Base-by-base conservation (phyloP, 2,329 filamentous ascomycete species). In the Ophiocordyceps unilateralis region DNA sequence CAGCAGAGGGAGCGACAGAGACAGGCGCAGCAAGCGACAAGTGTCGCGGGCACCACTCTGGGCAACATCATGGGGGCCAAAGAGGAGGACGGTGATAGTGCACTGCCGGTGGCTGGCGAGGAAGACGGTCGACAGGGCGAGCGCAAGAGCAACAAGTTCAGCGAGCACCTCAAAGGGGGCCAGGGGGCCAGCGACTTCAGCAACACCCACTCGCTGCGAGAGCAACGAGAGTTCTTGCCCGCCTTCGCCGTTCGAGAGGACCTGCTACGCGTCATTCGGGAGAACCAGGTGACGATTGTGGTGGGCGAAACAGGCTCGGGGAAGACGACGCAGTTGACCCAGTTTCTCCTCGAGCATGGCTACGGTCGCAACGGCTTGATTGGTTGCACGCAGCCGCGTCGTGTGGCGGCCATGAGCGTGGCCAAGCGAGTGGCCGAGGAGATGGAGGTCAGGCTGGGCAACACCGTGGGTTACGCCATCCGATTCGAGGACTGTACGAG, bases 281-380 rank as follows among this genome's bases (percentile, higher is more conserved):
- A 85, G 34, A 91, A 98, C 56, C 89, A 96, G 55, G 74, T 98
- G 39, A 61, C 98, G 48, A 93, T 98, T 55, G 89, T 98, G 0
- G 89, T 98, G 42, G 91, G 91, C 53, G 91, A 98, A 58, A 98
- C 91, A 42, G 91, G 91, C 14, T 95, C 87, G 0, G 91, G 91
- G 51, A 98, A 98, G 63, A 98, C 91, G 0, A 98, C 91, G 0
- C 91, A 98, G 58, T 61, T 98, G 44, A 95, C 91, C 0, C 91
- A 98, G 50, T 98, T 93, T 51, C 71, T 98, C n/a, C 89, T 88
- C 1, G 91, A 98, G 61, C 88, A 76, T 40, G 91, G 91, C 0
- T 95, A 91, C 55, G 82, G 81, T 2, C 83, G 93, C 50, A 67
- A 82, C 45, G 32, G 32, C 32, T 82, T 95, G 46, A 91, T 98